Base-by-base conservation (phyloP, 495 filamentous ascomycete genomes). In the Melanomma pulvis-pyrius region DNA sequence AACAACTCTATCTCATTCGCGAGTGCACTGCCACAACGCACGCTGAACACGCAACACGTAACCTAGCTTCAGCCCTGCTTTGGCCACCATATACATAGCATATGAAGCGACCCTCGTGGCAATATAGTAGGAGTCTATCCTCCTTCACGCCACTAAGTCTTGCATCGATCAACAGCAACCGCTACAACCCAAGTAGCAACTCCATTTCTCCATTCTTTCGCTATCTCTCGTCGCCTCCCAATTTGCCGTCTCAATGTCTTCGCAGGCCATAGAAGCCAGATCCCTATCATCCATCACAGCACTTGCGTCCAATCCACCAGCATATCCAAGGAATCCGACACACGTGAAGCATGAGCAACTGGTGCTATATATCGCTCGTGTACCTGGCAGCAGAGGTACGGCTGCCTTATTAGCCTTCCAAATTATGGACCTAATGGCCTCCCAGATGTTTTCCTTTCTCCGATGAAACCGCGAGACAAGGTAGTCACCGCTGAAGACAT, bases 371-470 rank as follows among this genome's bases (percentile, higher is more conserved):
- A 96, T 98, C 66, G 92, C 92, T 12, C 82, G 92, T 60, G 93
- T 98, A 0, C 93, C 93, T 1, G 93, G 94, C 15, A 96, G 89
- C 66, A 86, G 86, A 86, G 92, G 92, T 93, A 80, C 34, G 81
- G 39, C 62, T 59, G 52, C 21, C 51, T 46, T 52, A 28, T 72
- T 61, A 21, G 39, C 28, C 44, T 49, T 52, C 24, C 21, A 47
- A 15, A 26, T 22, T 59, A 41, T 60, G n/a, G 29, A 21, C 44
- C 63, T 67, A 53, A 65, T 39, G 39, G 24, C 6, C 5, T 26
- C 39, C 28, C 57, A 96, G 94, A 98, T 82, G 83, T 98, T 48
- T 94, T 98, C 62, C 84, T 98, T n/a, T 93, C 93, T 9, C 90
- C 94, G 0, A 79, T 96, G 22, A 93, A 93, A 76, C 94, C 94